Conservation (phyloP, 2,329 filamentous ascomycete species). For the Cladobotryum mycophilum region DNA sequence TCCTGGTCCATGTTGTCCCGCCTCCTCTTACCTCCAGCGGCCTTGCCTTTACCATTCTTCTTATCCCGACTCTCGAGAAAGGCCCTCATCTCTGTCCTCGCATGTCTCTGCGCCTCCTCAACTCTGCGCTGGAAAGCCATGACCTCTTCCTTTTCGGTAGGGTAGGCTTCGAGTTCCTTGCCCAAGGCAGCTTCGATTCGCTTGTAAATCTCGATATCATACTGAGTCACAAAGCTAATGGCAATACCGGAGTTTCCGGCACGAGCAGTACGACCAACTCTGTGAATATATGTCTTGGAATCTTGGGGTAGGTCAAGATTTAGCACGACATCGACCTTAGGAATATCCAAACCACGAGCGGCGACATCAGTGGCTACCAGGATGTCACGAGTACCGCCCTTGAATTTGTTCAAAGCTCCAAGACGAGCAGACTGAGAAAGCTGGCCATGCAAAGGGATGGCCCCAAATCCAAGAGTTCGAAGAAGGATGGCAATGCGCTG, state of each 20-base stretch:
- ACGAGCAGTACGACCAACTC: constrained; percentile 81
- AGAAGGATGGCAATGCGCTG: constrained; percentile 80
- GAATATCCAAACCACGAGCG: constrained; percentile 86
- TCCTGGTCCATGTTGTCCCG: constrained; percentile 68
- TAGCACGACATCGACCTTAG: constrained; percentile 79
- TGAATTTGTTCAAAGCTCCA: constrained; percentile 87
- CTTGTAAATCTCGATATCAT: constrained; percentile 74
- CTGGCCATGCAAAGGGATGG: constrained; percentile 89
- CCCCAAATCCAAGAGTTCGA: constrained; percentile 77
- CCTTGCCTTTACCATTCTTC: constrained; percentile 42
- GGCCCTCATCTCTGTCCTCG: constrained; percentile 75
- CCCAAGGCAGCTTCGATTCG: constrained; percentile 79
- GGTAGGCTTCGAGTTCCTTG: constrained; percentile 65
- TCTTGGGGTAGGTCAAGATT: constrained; percentile 82
- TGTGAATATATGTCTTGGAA: constrained; percentile 85
- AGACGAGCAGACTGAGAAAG: constrained; percentile 81
- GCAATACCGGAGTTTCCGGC: constrained; percentile 80
- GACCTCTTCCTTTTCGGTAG: constrained; percentile 71
- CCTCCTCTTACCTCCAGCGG: constrained; percentile 22
- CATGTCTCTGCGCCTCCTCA: constrained; percentile 75
- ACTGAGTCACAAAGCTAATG: constrained; percentile 77
- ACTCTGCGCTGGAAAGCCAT: constrained; percentile 74
- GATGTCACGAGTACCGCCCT: constrained; percentile 70
- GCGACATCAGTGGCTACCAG: constrained; percentile 93
- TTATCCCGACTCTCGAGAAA: constrained; percentile 63